These are phyloP conservation scores for Fusarium odoratissimum DNA, from an alignment of 2,329 filamentous ascomycete species.

Conservation along the genomic window DNA sequence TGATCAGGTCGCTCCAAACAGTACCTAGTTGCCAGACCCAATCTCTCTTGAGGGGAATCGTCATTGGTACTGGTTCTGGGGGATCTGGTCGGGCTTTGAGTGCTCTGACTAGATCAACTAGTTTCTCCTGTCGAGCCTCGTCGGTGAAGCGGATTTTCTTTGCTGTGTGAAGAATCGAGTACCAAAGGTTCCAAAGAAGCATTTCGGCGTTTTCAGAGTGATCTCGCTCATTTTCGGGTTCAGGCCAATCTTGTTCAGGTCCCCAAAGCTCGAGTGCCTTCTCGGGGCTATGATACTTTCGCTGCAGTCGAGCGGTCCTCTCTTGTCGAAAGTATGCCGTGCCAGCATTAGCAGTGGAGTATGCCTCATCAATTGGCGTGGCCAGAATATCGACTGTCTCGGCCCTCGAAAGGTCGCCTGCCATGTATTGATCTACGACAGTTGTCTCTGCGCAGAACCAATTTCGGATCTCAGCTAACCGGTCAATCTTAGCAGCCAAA, in stretches of 20 bases:
- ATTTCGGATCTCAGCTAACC: neutral
- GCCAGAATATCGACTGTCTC: neutral
- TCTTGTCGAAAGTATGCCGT: neutral
- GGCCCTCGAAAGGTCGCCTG: fast-evolving
- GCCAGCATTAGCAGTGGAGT: constrained; percentile 2
- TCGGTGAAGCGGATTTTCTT: neutral
- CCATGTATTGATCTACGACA: neutral
- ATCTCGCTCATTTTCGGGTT: neutral
- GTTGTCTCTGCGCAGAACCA: constrained; percentile 3
- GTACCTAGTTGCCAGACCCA: constrained; percentile 2
- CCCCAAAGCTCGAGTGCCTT: constrained; percentile 13
- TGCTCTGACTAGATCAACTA: neutral
- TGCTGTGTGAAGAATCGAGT: neutral
- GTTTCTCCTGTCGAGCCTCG: fast-evolving
- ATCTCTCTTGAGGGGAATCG: neutral
- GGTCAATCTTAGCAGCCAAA: neutral
- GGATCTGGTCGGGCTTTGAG: neutral
- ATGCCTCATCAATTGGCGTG: neutral
- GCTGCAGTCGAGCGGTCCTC: neutral
- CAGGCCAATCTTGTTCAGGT: neutral
- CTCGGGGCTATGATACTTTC: neutral
- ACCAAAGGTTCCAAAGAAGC: neutral
- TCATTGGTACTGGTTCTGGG: constrained; percentile 4
- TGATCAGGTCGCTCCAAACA: neutral
- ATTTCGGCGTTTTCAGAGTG: neutral